Evolutionary conservation across 208 protist genomes (phyloP), one percentile per base, ranked within the genome.

Genomic region (Acanthamoeba healyi): DNA sequence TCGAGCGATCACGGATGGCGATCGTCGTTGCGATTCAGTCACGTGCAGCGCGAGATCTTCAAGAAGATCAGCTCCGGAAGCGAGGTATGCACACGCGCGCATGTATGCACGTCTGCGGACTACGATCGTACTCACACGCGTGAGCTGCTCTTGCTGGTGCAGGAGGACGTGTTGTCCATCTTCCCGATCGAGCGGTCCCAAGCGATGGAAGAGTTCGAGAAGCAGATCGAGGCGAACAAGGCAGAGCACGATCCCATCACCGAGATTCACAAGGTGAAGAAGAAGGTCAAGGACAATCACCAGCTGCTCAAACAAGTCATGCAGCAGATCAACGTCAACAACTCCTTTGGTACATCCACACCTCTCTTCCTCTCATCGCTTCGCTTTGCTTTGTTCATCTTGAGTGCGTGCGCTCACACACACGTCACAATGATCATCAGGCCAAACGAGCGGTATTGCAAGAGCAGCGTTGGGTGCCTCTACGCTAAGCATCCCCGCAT

Each of bases 21-120:
- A 14, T 17, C 61, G 9, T 82, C 38, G 19, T 42, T 93, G 19
- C 58, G 89, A 14, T 93, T 93, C 70, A 93, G 63, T 10, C 89
- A 93, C 89, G 51, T 93, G 6, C 89, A 93, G n/a, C 40, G 89
- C 17, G 89, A 93, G n/a, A 93, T 93, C 29, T 93, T 82, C 67
- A 93, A 93, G 46, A 93, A 93, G 65, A 74, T 93, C 70, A 82
- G 22, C 70, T 93, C 89, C 32, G 89, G 89, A 0, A 77, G 34
- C n/a, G 84, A 91, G 82, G 82, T 90, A 46, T n/a, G 82, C 19
- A 7, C 32, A 10, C 40, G 32, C 2, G n/a, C 12, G 38, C n/a
- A n/a, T n/a, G n/a, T n/a, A n/a, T n/a, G n/a, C n/a, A n/a, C n/a
- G n/a, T n/a, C n/a, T n/a, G n/a, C n/a, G n/a, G n/a, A n/a, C n/a